Base-by-base conservation (phyloP, 192 early-diverging fungal species). In the Rhizophlyctis rosea region DNA sequence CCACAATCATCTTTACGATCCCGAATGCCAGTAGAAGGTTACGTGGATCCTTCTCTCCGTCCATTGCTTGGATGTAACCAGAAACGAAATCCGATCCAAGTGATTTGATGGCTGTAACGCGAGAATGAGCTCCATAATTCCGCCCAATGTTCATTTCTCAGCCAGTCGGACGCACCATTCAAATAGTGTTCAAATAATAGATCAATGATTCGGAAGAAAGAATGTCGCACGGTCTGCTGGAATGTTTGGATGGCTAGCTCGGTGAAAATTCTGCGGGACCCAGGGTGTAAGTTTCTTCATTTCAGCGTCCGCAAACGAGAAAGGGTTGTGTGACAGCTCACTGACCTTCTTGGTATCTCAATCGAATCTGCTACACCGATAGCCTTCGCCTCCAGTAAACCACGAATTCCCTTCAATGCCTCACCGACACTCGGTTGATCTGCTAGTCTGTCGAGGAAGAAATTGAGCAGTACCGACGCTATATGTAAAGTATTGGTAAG, bases 21-120 rank as follows among this genome's bases (percentile, higher is more conserved):
- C 85, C 74, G 74, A 99, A 99, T 1, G 88, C 90, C 29, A 92
- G 71, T 65, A 96, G 79, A 33, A 99, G 76, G 67, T 98, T 94
- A 30, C 98, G 77, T 14, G 98, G 98, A 71, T 99, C 98, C 81
- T 99, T 99, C 73, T 99, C 98, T 27, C 94, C 94, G 72, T 99
- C 98, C 77, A 98, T 79, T 23, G 78, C 69, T 66, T 92, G 85
- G 24, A 90, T 89, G 70, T 91, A 97, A 28, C 90, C 93, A 57
- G 77, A 76, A 11, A 95, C 78, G 77, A 95, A 92, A 23, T 84
- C 83, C 21, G 80, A 70, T 50, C 81, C 86, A 54, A 92, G 81
- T 23, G 76, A 35, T 57, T 79, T 68, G n/a, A 92, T 75, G 18
- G 81, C 88, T 80, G 68, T 65, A 13, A 50, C 28, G 7, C 47